phyloP scores from a whole-genome alignment of 2,329 filamentous ascomycete genomes.

The Nigrospora sphaerica region DNA sequence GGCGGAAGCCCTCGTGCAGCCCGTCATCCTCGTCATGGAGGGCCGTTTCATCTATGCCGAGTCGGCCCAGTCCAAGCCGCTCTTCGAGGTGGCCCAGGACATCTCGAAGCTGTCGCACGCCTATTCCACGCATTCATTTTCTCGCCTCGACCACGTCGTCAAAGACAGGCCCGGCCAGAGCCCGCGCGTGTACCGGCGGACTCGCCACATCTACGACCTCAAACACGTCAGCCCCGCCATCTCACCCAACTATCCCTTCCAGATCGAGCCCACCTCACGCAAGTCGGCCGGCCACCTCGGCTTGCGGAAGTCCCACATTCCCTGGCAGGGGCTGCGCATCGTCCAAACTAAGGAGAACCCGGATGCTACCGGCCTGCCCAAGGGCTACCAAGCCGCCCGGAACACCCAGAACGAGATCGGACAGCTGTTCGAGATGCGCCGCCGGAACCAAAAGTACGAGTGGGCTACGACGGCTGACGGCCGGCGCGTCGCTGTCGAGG shows the following conservation, averaged over 20 bases:
- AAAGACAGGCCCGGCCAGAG: background rate
- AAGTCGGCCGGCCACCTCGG: background rate
- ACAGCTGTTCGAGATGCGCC: background rate
- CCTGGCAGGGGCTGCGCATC: background rate
- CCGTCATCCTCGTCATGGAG: background rate
- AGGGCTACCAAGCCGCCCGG: background rate
- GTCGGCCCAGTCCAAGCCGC: background rate
- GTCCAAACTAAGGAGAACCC: background rate
- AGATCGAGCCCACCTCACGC: background rate
- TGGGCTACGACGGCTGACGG: background rate
- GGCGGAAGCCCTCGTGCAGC: background rate
- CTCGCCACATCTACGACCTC: background rate
- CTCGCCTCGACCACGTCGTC: background rate
- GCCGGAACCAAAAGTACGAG: background rate
- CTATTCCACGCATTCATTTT: background rate
- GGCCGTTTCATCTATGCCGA: background rate
- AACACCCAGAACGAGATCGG: background rate
- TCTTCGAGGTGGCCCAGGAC: constrained; percentile 1
- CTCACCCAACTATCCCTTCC: background rate
- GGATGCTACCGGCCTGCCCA: background rate
- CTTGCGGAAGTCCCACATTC: background rate
- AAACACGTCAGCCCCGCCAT: background rate
- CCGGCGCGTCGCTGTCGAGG: background rate
- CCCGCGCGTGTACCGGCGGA: background rate
- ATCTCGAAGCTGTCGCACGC: background rate